Evolutionary conservation across 768 basidiomycete species (phyloP).

Genomic region (Rhodotorula sphaerocarpa): DNA sequence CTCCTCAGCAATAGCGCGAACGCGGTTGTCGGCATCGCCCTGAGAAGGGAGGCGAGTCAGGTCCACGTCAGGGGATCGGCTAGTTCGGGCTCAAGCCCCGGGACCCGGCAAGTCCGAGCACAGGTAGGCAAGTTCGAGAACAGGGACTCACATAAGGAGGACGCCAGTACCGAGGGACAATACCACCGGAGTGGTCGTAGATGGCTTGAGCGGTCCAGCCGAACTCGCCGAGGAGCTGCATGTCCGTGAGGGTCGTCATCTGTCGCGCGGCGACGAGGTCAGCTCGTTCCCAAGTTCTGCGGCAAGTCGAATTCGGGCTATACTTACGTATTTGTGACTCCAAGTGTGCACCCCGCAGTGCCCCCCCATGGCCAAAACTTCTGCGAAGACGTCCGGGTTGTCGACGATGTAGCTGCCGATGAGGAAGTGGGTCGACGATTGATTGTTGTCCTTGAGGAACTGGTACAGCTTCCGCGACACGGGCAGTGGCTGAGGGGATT

Average conservation of each 20-base stretch:
- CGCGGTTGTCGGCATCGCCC: slow-evolving; percentile 52
- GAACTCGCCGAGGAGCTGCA: slow-evolving; percentile 62
- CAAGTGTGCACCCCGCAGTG: slow-evolving; percentile 51
- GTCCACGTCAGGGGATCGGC: no score
- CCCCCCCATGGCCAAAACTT: slow-evolving; percentile 42
- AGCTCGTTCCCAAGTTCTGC: no score
- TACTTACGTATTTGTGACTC: slow-evolving; percentile 52
- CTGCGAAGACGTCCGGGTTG: slow-evolving; percentile 54
- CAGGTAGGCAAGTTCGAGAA: no score
- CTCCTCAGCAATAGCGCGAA: slow-evolving; percentile 72
- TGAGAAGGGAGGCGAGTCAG: no score
- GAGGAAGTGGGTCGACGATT: slow-evolving; percentile 77
- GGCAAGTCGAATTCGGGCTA: no score
- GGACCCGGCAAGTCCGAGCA: no score
- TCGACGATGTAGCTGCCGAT: slow-evolving; percentile 67
- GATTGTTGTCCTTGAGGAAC: slow-evolving; percentile 60
- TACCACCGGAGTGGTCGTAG: slow-evolving; percentile 66
- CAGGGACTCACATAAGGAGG: slow-evolving; percentile 61
- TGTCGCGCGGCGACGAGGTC: no score
- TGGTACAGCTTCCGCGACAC: slow-evolving; percentile 50
- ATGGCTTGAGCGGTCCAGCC: slow-evolving; percentile 76
- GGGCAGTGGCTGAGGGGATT: slow-evolving; percentile 47
- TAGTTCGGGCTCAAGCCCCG: no score
- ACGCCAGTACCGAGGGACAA: slow-evolving; percentile 67
- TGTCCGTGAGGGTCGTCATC: slow-evolving; percentile 69